Evolutionary conservation across 2,329 filamentous ascomycete genomes (phyloP).

Genomic region (Venturia asperata): DNA sequence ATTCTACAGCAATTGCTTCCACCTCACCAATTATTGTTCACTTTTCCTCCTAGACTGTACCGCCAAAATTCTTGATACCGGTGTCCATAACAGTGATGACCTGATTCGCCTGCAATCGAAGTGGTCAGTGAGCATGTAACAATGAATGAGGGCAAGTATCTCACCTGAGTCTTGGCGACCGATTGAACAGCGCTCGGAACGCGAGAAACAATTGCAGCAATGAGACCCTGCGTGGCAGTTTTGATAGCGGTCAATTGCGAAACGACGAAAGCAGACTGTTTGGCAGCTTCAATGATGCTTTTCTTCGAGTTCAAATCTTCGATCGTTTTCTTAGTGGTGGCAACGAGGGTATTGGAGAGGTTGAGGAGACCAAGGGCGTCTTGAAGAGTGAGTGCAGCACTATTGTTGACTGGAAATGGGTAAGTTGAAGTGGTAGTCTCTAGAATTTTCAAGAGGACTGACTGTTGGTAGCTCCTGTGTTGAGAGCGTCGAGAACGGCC

Average conservation of each 20-base stretch:
- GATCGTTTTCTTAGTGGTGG: not conserved
- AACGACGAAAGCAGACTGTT: not conserved
- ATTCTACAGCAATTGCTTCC: too few species aligned
- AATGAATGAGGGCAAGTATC: not conserved
- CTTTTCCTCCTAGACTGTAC: not conserved
- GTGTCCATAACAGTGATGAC: conserved; percentile 8
- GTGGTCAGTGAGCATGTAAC: not conserved
- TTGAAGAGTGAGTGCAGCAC: not conserved
- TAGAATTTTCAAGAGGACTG: too few species aligned
- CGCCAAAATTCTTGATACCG: conserved; percentile 11
- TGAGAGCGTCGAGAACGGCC: conserved; percentile 26
- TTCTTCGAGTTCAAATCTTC: conserved; percentile 12
- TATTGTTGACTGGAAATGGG: not conserved
- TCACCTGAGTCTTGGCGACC: not conserved
- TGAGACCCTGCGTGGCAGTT: not conserved
- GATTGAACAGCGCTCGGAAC: not conserved
- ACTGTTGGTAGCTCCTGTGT: not conserved
- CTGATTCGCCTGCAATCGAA: not conserved
- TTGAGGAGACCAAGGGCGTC: conserved; percentile 8
- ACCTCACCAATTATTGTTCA: too few species aligned
- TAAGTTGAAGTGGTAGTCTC: too few species aligned
- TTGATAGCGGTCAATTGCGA: not conserved
- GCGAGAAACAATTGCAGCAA: conserved; percentile 3
- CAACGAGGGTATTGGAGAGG: conserved; percentile 7
- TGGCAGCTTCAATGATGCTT: conserved; percentile 8